phyloP scores from a whole-genome alignment of 306 rosid species.

The Aeschynomene evenia region DNA sequence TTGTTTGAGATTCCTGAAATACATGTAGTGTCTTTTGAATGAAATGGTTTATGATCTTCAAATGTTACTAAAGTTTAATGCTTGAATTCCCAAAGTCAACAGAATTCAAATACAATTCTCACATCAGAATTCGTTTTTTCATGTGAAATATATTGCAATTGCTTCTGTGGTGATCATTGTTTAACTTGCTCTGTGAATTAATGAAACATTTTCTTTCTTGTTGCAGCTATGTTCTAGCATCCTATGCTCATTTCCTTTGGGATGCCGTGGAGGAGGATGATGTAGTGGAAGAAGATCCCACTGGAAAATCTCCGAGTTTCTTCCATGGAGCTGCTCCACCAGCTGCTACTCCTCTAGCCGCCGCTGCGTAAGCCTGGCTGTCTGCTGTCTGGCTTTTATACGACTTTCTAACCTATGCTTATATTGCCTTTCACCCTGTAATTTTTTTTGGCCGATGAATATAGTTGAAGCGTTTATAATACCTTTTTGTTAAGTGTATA shows the following conservation, averaged over 20 bases:
- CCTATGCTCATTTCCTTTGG: slow-evolving; percentile 89
- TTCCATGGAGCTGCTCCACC: slow-evolving; percentile 49
- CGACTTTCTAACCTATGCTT: slow-evolving; percentile 42
- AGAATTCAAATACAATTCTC: neutral
- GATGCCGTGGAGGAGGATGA: slow-evolving; percentile 70
- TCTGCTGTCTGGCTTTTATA: slow-evolving; percentile 34
- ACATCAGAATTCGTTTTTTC: too few relatives aligned
- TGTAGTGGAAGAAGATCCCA: slow-evolving; percentile 33
- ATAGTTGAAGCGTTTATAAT: slow-evolving; percentile 16
- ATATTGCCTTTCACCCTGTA: slow-evolving; percentile 27
- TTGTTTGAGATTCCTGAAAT: neutral
- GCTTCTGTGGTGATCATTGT: neutral
- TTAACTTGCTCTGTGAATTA: slow-evolving; percentile 23
- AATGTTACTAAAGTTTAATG: neutral
- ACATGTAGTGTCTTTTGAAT: neutral
- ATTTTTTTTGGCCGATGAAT: slow-evolving; percentile 36
- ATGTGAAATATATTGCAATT: too few relatives aligned
- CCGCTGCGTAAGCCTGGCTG: slow-evolving; percentile 48
- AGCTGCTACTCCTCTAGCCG: slow-evolving; percentile 52
- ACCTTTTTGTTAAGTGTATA: slow-evolving; percentile 16
- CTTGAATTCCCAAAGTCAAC: neutral
- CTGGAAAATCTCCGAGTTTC: slow-evolving; percentile 36
- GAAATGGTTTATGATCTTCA: neutral
- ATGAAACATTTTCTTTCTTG: slow-evolving; percentile 13
- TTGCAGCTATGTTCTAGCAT: slow-evolving; percentile 81